phyloP scores from a whole-genome alignment of 495 filamentous ascomycete genomes.

The Rhypophila decipiens region DNA sequence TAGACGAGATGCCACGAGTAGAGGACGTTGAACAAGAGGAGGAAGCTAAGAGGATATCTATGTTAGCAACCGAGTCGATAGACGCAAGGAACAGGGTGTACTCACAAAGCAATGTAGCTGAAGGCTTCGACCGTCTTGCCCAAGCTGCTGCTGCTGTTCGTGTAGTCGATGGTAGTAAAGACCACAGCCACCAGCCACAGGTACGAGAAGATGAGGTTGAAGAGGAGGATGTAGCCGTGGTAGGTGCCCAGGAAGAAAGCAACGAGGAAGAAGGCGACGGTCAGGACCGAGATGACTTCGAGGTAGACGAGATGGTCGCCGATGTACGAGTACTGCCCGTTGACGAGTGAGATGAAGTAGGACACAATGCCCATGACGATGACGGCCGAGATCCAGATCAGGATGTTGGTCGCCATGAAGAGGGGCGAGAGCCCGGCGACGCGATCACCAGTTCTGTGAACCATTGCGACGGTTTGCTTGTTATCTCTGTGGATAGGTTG shows the following conservation, averaged over 20 bases:
- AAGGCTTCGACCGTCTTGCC: slow-evolving; percentile 53
- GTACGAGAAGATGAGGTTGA: slow-evolving; percentile 58
- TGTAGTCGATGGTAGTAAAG: slow-evolving; percentile 53
- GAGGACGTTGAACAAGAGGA: slow-evolving; percentile 47
- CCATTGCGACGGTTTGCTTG: slow-evolving; percentile 6
- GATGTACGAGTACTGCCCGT: slow-evolving; percentile 14
- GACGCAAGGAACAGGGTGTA: slow-evolving; percentile 9
- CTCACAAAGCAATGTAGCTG: slow-evolving; percentile 57
- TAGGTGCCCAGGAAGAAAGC: slow-evolving; percentile 50
- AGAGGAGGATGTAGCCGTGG: slow-evolving; percentile 41
- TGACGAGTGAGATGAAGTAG: slow-evolving; percentile 41
- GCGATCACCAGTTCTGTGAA: neutral
- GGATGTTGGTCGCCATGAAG: slow-evolving; percentile 23
- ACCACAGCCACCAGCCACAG: slow-evolving; percentile 59
- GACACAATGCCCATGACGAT: slow-evolving; percentile 57
- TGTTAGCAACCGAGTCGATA: slow-evolving; percentile 16
- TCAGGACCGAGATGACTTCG: slow-evolving; percentile 49
- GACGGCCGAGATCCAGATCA: slow-evolving; percentile 49
- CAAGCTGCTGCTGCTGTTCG: slow-evolving; percentile 29
- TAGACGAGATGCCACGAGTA: slow-evolving; percentile 40
- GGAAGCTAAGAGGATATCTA: slow-evolving; percentile 40
- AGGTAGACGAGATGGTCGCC: slow-evolving; percentile 47
- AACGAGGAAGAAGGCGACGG: slow-evolving; percentile 52
- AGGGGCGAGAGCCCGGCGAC: slow-evolving; percentile 15
- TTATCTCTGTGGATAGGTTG: neutral